phyloP scores from a whole-genome alignment of 2,329 filamentous ascomycete genomes.

The Phoma sp. region DNA sequence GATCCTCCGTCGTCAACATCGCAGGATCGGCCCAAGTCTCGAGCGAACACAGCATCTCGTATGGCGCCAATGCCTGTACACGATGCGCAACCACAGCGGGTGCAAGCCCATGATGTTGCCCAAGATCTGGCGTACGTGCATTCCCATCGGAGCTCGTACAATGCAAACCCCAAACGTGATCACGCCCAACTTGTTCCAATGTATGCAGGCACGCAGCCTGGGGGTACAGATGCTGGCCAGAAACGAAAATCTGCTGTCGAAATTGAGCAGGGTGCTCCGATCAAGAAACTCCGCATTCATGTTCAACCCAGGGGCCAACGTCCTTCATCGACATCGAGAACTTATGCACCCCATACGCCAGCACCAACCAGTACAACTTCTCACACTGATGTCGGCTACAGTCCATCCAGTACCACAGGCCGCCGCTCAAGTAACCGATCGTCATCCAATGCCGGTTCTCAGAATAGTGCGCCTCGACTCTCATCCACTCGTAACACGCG shows the following conservation, averaged over 20 bases:
- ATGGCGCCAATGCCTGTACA: conserved; percentile 28
- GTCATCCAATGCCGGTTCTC: not conserved
- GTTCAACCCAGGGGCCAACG: not conserved
- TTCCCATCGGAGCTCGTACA: not conserved
- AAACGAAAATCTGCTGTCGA: not conserved
- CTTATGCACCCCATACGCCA: not conserved
- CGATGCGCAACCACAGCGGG: not conserved
- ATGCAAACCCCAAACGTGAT: not conserved
- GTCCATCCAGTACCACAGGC: not conserved
- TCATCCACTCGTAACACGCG: conserved; percentile 11
- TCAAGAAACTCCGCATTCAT: not conserved
- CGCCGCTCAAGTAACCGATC: not conserved
- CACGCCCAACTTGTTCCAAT: not conserved
- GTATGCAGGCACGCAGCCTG: not conserved
- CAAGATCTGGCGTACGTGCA: not conserved
- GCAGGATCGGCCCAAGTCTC: conserved; percentile 33
- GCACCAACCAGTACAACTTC: not conserved
- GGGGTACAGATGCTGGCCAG: not conserved
- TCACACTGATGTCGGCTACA: not conserved
- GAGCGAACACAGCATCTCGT: conserved; percentile 42
- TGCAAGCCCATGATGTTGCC: not conserved
- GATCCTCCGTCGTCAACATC: conserved; percentile 16
- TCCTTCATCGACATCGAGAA: not conserved
- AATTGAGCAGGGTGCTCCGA: not conserved
- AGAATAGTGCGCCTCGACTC: not conserved